Evolutionary conservation across 2,329 filamentous ascomycete genomes (phyloP), one percentile per base, ranked within the genome.

Genomic region (Sporothrix euskadiensis): DNA sequence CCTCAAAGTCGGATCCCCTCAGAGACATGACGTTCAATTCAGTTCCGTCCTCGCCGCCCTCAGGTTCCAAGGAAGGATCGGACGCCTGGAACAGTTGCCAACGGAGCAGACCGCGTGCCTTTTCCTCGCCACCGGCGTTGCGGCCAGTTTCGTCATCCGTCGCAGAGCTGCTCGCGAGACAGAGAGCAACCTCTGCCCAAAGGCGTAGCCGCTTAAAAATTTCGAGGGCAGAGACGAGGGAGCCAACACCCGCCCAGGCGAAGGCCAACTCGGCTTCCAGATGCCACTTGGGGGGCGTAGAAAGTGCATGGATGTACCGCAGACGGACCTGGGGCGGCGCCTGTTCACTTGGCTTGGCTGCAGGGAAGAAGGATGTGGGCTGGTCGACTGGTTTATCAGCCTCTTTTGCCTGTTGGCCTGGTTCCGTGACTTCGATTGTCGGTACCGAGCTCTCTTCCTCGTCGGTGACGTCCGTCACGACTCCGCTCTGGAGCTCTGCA

Each of bases 161-260:
- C 0, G 82, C 84, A 26, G 83, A 88, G 63, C 80, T 85, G 79
- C 83, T 86, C 14, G 94, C 94, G 78, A 94, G 91, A 80, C 96
- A 99, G 1, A 99, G 86, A 0, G 96, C 95, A 4, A 94, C 94
- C 82, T 99, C 96, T 1, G 96, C 93, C 94, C 96, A 98, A 81
- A 98, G 91, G 73, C 94, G 90, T 22, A 99, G 84, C 3, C 96
- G 88, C 82, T 97, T 94, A 82, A 98, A 99, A 75, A 99, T 98
- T 75, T 98, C 96, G 1, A 99, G 87, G 0, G 96, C 96, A 0
- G 94, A 97, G 3, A 93, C 87, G 1, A 99, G 84, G 56, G 94
- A 97, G 10, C 96, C 96, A 2, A 98, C 88, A 66, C 89, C 88
- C 0, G 94, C 92, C 96, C 96, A 99, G n/a, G 94, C 90, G 75